Base-by-base conservation (phyloP, 441 rosid species). In the Adansonia rubrostipa region DNA sequence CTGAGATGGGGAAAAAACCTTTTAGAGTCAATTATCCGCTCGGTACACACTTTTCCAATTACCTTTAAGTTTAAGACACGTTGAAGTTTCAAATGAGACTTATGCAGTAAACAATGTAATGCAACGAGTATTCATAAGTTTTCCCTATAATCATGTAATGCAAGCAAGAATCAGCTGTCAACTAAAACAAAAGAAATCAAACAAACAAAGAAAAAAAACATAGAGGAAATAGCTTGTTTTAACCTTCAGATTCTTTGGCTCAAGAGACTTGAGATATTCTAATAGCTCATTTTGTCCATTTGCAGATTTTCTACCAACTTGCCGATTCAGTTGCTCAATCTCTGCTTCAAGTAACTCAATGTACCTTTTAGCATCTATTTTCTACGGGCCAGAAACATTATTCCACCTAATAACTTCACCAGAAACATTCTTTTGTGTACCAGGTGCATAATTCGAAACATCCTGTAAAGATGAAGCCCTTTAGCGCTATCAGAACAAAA, bases 331-430 rank as follows among this genome's bases (percentile, higher is more conserved):
- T 82, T 96, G 98, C 80, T 93, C 97, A 13, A 96, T 92, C 87
- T 96, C 99, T 20, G 95, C 97, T 86, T 96, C 99, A 13, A 96
- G 95, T 72, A 96, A 81, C 83, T 96, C 98, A 2, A 96, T 94
- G 84, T 96, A 96, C 81, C 88, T 94, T 80, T 90, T 91, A 48
- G 96, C 98, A 85, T 96, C 98, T 53, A 96, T 89, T 87, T 81
- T 94, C 89, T 94, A 97, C 4, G 93, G 86, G 75, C 98, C 97
- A 79, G 98, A 94, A 44, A 92, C 84, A 81, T 89, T 87, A 81
- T 92, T 91, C 99, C 99, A 94, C 82, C 94, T 84, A 44, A 96
- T 91, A 61, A 96, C 97, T 84, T 96, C 98, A 71, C 99, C 98
- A 44, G 94, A 87, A 71, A 94, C 97, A 71, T 89, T 96, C 90